These are phyloP conservation scores for Ceratonia siliqua DNA, from an alignment of 306 rosid genomes.

Conservation along the genomic window DNA sequence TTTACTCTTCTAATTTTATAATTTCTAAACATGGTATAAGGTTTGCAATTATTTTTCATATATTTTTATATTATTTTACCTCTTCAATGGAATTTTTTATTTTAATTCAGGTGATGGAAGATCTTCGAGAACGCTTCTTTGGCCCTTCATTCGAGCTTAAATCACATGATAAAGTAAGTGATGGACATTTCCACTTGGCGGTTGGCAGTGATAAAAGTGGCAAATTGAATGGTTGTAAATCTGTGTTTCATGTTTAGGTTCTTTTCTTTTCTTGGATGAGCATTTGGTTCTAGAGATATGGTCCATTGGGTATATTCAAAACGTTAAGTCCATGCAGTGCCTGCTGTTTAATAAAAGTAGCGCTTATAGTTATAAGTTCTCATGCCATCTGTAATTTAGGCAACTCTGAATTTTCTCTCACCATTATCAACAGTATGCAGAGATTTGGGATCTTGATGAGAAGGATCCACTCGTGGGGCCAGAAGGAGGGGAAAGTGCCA, in stretches of 20 bases:
- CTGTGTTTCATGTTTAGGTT: neutral
- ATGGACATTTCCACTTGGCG: neutral
- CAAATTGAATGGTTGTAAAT: neutral
- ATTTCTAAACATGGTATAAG: neutral
- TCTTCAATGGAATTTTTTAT: slow-evolving; percentile 6
- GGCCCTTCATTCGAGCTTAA: slow-evolving; percentile 80
- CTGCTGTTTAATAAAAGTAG: neutral
- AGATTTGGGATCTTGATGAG: slow-evolving; percentile 76
- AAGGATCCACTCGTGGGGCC: slow-evolving; percentile 72
- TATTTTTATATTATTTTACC: neutral
- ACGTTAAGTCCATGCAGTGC: neutral
- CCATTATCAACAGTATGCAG: slow-evolving; percentile 51
- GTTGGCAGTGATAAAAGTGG: neutral
- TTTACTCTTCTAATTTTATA: neutral
- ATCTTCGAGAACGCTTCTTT: slow-evolving; percentile 79
- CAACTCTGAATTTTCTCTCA: slow-evolving; percentile 22
- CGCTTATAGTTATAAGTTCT: slow-evolving; percentile 6
- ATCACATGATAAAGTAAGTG: slow-evolving; percentile 83
- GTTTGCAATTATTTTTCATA: neutral
- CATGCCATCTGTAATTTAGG: slow-evolving; percentile 6
- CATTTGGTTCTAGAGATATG: neutral
- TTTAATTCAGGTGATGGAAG: slow-evolving; percentile 53
- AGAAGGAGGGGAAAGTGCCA: slow-evolving; percentile 89
- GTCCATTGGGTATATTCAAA: slow-evolving; percentile 1
- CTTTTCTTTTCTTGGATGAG: neutral